Conservation (phyloP, 2,329 filamentous ascomycete genomes). For the Ophiostoma piceae region DNA sequence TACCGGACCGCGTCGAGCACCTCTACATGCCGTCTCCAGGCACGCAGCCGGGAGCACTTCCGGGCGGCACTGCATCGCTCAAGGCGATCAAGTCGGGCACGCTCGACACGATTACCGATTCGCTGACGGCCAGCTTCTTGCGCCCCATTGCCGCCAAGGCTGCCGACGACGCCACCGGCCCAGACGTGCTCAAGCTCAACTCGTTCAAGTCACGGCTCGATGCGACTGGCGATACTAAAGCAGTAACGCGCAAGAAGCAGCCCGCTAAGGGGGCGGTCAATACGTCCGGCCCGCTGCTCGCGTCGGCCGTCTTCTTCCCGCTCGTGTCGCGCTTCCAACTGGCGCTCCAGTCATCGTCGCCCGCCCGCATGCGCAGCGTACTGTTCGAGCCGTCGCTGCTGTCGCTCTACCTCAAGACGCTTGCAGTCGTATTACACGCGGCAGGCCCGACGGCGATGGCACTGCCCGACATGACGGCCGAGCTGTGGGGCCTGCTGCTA, state of each 20-base stretch:
- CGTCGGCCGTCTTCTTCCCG: conserved; percentile 77
- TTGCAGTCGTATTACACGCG: conserved; percentile 76
- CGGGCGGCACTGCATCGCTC: conserved; percentile 32
- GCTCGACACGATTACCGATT: conserved; percentile 62
- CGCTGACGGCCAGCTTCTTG: conserved; percentile 67
- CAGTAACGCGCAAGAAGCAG: conserved; percentile 25
- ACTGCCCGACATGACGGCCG: conserved; percentile 73
- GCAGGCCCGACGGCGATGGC: conserved; percentile 72
- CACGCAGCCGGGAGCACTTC: conserved; percentile 27
- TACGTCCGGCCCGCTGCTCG: conserved; percentile 69
- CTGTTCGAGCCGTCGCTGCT: conserved; percentile 72
- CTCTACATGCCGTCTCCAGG: conserved; percentile 52
- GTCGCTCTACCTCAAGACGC: conserved; percentile 75
- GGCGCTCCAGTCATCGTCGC: conserved; percentile 42
- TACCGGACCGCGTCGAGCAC: conserved; percentile 68
- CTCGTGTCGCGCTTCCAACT: conserved; percentile 75
- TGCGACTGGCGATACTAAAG: neutral
- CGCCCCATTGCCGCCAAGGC: conserved; percentile 75
- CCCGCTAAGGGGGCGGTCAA: conserved; percentile 58
- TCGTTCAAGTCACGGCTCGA: conserved; percentile 75
- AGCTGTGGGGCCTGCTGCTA: conserved; percentile 80
- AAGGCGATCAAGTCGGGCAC: conserved; percentile 52
- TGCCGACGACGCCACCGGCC: conserved; percentile 72
- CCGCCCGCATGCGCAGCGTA: conserved; percentile 48
- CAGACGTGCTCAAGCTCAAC: conserved; percentile 78